Evolutionary conservation across 2,329 filamentous ascomycete species (phyloP).

Genomic region (Rhytidhysteron rufulum): DNA sequence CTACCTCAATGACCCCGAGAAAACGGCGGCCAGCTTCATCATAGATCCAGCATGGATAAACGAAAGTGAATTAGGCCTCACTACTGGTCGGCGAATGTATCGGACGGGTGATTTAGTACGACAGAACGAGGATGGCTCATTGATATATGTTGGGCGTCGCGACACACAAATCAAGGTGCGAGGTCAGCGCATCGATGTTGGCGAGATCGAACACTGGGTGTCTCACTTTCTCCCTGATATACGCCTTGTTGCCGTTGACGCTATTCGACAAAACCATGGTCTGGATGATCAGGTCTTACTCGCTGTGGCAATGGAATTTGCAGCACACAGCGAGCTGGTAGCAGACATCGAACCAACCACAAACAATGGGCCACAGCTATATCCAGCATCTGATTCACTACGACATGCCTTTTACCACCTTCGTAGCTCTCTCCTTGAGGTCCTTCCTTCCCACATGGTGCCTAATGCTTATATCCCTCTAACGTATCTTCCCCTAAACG

Average conservation of each 20-base stretch:
- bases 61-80: no score
- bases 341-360: not conserved
- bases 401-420: no score
- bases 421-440: not conserved
- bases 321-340: not conserved
- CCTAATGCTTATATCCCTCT: conserved; percentile 22
- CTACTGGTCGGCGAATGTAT: conserved; percentile 11
- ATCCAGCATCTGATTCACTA: not conserved
- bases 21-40: conserved; percentile 29
- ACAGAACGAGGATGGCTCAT: conserved; percentile 16
- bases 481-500: conserved; percentile 12
- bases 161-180: conserved; percentile 25
- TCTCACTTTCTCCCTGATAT: not conserved
- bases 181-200: conserved; percentile 19
- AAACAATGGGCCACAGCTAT: not conserved
- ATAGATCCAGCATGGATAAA: conserved; percentile 11
- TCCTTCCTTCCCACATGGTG: conserved; percentile 5
- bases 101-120: conserved; percentile 22
- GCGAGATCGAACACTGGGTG: conserved; percentile 17
- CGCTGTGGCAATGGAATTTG: not conserved
- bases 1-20: conserved; percentile 17
- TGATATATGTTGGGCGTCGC: conserved; percentile 22
- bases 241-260: not conserved
- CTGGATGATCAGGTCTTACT: not conserved
- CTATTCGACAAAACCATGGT: not conserved